These are phyloP conservation scores for Guadua angustifolia DNA, from an alignment of 176 grass and related monocot genomes.

Conservation along the genomic window DNA sequence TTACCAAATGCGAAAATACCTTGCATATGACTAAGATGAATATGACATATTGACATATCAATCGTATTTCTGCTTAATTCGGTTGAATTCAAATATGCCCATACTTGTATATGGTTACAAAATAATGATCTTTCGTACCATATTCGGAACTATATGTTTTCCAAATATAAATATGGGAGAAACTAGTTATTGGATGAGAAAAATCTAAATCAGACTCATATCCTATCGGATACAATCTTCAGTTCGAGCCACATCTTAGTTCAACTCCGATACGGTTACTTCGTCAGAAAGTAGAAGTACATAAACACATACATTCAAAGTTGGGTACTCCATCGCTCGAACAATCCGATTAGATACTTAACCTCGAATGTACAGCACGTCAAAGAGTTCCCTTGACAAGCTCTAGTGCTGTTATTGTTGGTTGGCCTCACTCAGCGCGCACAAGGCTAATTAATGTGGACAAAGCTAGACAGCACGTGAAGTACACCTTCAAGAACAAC, in stretches of 20 bases:
- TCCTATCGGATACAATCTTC: no score
- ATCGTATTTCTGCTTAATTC: not conserved
- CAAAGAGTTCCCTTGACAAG: not conserved
- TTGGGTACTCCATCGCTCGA: no score
- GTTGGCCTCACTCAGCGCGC: not conserved
- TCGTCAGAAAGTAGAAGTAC: no score
- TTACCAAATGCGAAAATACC: not conserved
- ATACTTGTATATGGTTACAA: no score
- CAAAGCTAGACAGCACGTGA: not conserved
- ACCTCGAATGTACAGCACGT: not conserved
- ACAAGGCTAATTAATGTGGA: slow-evolving; percentile 12
- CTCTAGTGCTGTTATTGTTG: not conserved
- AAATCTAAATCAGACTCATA: no score
- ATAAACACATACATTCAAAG: no score
- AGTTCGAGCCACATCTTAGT: no score
- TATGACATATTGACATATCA: not conserved
- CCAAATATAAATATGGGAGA: no score
- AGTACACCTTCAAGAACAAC: slow-evolving; percentile 30
- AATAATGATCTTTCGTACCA: no score
- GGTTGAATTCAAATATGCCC: not conserved
- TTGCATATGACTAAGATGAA: not conserved
- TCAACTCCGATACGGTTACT: no score
- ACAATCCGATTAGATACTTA: not conserved
- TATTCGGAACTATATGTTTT: no score
- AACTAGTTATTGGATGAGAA: no score